Evolutionary conservation across 306 rosid species (phyloP).

Genomic region (Sicyos baderoa): DNA sequence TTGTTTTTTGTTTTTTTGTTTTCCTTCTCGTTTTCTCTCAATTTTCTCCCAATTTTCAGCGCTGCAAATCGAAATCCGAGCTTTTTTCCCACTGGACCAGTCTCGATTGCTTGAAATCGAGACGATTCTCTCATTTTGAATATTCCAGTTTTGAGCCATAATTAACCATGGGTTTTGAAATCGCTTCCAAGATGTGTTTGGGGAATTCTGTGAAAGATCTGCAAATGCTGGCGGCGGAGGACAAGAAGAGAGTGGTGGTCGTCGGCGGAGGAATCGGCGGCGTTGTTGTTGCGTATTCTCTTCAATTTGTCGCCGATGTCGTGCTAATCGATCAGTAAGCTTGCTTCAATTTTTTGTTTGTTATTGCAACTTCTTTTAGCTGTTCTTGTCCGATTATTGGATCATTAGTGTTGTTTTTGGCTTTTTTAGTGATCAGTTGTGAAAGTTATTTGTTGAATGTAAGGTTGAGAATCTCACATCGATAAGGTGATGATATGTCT

Average conservation of each 20-base stretch:
- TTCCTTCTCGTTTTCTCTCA: not conserved
- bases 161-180: not conserved
- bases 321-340: conserved; percentile 36
- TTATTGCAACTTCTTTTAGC: not conserved
- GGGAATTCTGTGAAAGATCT: not conserved
- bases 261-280: conserved; percentile 30
- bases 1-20: no score
- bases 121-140: not conserved
- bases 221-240: conserved; percentile 4
- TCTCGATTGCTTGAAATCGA: not conserved
- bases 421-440: not conserved
- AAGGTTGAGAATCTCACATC: no score
- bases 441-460: not conserved
- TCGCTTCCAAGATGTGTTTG: conserved; percentile 2
- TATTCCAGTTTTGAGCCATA: not conserved
- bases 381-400: not conserved
- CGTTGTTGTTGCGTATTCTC: conserved; percentile 26
- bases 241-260: conserved; percentile 30
- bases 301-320: conserved; percentile 32
- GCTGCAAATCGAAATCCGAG: not conserved
- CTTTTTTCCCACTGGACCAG: conserved; percentile 6
- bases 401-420: not conserved
- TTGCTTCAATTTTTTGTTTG: not conserved
- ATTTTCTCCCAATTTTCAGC: not conserved
- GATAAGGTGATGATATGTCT: no score